phyloP scores from a whole-genome alignment of 2,329 filamentous ascomycete species.

The Didymella pinodella region DNA sequence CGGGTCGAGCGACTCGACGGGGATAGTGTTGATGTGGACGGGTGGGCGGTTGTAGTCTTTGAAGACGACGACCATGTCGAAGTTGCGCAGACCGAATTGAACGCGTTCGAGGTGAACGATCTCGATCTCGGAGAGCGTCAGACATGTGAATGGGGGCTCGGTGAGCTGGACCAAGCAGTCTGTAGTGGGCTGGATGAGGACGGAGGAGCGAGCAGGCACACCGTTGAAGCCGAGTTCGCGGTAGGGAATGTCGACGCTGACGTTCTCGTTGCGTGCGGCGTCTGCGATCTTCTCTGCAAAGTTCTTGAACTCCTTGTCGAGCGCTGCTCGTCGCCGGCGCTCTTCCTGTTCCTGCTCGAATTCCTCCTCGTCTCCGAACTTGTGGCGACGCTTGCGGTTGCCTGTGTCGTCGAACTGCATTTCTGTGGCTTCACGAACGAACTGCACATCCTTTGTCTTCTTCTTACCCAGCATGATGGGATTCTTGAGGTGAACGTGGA shows the following conservation, averaged over 20 bases:
- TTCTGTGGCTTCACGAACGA: slow-evolving; percentile 96
- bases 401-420: slow-evolving; percentile 99
- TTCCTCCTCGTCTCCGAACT: slow-evolving; percentile 97
- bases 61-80: slow-evolving; percentile 97
- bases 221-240: slow-evolving; percentile 96
- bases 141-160: slow-evolving; percentile 94
- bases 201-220: slow-evolving; percentile 94
- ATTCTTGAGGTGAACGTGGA: slow-evolving; percentile 97
- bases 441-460: slow-evolving; percentile 98
- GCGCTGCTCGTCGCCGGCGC: slow-evolving; percentile 84
- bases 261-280: slow-evolving; percentile 86
- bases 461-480: slow-evolving; percentile 98
- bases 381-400: slow-evolving; percentile 96
- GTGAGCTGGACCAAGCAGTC: slow-evolving; percentile 97
- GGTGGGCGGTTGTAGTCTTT: slow-evolving; percentile 94
- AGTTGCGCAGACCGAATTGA: slow-evolving; percentile 96
- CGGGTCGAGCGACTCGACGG: slow-evolving; percentile 89
- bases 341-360: slow-evolving; percentile 99
- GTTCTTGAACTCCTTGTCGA: slow-evolving; percentile 93
- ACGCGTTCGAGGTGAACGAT: slow-evolving; percentile 96
- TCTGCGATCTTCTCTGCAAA: slow-evolving; percentile 98
- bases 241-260: slow-evolving; percentile 96
- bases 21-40: slow-evolving; percentile 96
- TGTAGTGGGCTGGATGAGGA: slow-evolving; percentile 93
- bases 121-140: slow-evolving; percentile 95